Evolutionary conservation across 345 rosid species (phyloP), one percentile per base, ranked within the genome.

Genomic region (Leavenworthia alabamica): DNA sequence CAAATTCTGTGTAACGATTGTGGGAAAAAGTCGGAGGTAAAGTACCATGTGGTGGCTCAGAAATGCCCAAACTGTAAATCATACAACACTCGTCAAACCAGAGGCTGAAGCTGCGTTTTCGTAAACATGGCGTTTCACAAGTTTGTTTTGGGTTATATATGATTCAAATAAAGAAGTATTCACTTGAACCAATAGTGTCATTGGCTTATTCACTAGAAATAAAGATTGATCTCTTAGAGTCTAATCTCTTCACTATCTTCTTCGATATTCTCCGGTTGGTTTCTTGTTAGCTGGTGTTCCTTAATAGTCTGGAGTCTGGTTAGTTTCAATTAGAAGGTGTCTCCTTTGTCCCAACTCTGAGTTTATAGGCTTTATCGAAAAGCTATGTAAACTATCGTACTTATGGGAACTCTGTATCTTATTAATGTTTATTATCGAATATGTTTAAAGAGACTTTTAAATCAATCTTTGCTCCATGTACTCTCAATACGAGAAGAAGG

Each of bases 1-100:
- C 70, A 80, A 74, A 90, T 90, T 56, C 89, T 90, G 5, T 90
- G 97, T 73, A 90, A 86, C 44, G 97, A 90, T 52, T 90, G 97
- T 8, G 91, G 81, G 32, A 79, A 56, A 22, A 81, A 70, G 19
- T 79, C 89, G 2, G 64, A 78, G 22, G 96, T 84, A 3, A 80
- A 67, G 32, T 88, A 64, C 68, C 97, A 90, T 72, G 78, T 88
- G 6, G 82, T 88, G 35, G 97, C 90, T 64, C 96, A 75, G 71
- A 90, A 85, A 66, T 90, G 94, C 66, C 66, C 72, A 27, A 59
- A 75, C 56, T 90, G 97, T 86, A 88, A 84, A 72, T 90, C 96
- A 27, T 88, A 85, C 73, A 88, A 88, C 68, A 88, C 93, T 53
- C 86, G 96, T 14, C 78, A 74, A 74, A 82, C 96, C 1, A 62